These are phyloP conservation scores for Colletotrichum paranaense DNA, from an alignment of 2,329 filamentous ascomycete species.

Conservation along the genomic window DNA sequence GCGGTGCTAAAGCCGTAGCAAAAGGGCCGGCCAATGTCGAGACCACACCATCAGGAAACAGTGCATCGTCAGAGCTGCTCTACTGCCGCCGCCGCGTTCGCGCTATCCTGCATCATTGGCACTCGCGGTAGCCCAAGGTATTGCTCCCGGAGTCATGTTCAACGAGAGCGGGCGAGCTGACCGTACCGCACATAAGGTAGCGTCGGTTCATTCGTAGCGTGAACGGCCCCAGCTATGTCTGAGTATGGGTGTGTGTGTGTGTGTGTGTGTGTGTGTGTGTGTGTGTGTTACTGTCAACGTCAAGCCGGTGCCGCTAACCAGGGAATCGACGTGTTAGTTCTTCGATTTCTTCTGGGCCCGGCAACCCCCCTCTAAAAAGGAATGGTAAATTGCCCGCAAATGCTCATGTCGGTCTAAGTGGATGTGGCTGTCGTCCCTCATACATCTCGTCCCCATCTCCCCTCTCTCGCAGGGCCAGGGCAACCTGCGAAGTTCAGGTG, in stretches of 20 bases:
- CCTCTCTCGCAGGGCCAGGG: constrained; percentile 21
- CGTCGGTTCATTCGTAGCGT: background rate
- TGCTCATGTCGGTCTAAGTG: background rate
- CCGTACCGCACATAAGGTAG: background rate
- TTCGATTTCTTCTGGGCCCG: background rate
- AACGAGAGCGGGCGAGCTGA: background rate
- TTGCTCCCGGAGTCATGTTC: background rate
- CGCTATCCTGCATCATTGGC: background rate
- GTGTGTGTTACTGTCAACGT: background rate
- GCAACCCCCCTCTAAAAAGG: background rate
- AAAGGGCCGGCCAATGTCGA: background rate
- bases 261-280: background rate
- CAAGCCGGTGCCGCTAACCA: background rate
- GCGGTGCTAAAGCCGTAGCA: background rate
- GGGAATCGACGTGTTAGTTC: background rate
- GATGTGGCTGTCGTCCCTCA: background rate
- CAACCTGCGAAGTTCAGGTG: constrained; percentile 32
- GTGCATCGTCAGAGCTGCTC: background rate
- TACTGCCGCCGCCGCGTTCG: background rate
- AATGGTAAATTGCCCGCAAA: constrained; percentile 16
- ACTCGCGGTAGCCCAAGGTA: no score
- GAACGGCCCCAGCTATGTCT: background rate
- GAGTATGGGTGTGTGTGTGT: background rate
- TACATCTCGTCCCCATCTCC: background rate
- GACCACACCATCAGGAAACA: background rate